These are phyloP conservation scores for Coemansia sp. DNA, from an alignment of 192 early-diverging fungal species.

Conservation along the genomic window DNA sequence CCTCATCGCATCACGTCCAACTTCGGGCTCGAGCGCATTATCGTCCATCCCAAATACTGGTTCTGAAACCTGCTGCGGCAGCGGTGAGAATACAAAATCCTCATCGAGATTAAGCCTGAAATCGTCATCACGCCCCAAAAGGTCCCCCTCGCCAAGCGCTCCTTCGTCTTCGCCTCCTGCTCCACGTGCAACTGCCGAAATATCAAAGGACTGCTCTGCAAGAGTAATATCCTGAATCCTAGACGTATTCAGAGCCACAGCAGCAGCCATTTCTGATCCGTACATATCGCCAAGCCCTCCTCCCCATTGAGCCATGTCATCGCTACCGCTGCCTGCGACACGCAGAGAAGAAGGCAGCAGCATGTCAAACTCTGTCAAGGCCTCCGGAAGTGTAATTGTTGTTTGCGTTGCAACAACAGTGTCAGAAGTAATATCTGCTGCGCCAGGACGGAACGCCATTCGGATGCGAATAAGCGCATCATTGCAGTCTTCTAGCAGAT, in stretches of 20 bases:
- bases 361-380: constrained; percentile 90
- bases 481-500: constrained; percentile 96
- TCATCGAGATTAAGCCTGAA: constrained; percentile 55
- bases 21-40: constrained; percentile 58
- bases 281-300: neutral
- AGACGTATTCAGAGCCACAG: constrained; percentile 55
- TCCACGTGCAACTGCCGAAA: constrained; percentile 54
- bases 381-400: constrained; percentile 86
- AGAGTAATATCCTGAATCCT: constrained; percentile 75
- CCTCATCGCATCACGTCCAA: constrained; percentile 58
- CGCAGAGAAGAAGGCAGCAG: constrained; percentile 73
- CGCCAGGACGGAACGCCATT: constrained; percentile 72
- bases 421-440: constrained; percentile 82
- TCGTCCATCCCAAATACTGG: constrained; percentile 22
- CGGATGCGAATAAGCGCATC: constrained; percentile 95
- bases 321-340: constrained; percentile 3
- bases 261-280: constrained; percentile 21
- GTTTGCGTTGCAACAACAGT: constrained; percentile 68
- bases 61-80: constrained; percentile 26
- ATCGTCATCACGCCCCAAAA: constrained; percentile 60
- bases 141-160: constrained; percentile 52
- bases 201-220: constrained; percentile 56
- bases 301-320: neutral
- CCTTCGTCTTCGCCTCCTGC: constrained; percentile 17
- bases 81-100: constrained; percentile 49